Evolutionary conservation across 495 filamentous ascomycete species (phyloP).

Genomic region (Penicillium bovifimosum): DNA sequence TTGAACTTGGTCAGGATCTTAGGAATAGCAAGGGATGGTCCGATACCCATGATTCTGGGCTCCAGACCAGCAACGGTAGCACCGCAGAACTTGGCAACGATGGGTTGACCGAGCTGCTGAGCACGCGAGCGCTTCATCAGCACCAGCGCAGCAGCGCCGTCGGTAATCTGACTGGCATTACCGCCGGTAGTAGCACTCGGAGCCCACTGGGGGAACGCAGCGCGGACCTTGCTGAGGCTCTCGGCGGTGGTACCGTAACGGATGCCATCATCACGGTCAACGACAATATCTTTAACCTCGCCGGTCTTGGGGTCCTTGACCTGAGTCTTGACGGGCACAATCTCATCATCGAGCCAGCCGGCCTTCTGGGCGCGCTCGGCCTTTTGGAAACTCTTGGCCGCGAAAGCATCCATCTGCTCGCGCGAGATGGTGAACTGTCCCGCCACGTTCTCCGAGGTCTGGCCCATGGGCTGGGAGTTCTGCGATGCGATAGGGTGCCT

Average conservation of each 20-base stretch:
- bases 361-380: slow-evolving; percentile 89
- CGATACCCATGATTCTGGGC: slow-evolving; percentile 95
- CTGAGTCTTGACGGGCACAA: slow-evolving; percentile 73
- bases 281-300: slow-evolving; percentile 65
- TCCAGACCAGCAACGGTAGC: slow-evolving; percentile 82
- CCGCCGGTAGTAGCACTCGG: slow-evolving; percentile 83
- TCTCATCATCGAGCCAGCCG: slow-evolving; percentile 88
- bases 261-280: slow-evolving; percentile 85
- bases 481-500: slow-evolving; percentile 68
- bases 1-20: slow-evolving; percentile 80
- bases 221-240: slow-evolving; percentile 71
- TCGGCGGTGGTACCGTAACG: slow-evolving; percentile 85
- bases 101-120: slow-evolving; percentile 75
- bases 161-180: slow-evolving; percentile 90
- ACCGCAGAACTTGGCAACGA: slow-evolving; percentile 86
- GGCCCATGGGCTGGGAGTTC: slow-evolving; percentile 89
- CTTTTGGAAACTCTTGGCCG: slow-evolving; percentile 75
- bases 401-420: slow-evolving; percentile 72
- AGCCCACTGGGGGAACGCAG: slow-evolving; percentile 84
- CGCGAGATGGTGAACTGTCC: slow-evolving; percentile 77
- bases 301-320: slow-evolving; percentile 80
- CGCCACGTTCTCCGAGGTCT: slow-evolving; percentile 92
- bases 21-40: slow-evolving; percentile 85
- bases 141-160: slow-evolving; percentile 84
- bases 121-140: slow-evolving; percentile 91